Base-by-base conservation (phyloP, 441 rosid species). In the Populus trichocarpa region DNA sequence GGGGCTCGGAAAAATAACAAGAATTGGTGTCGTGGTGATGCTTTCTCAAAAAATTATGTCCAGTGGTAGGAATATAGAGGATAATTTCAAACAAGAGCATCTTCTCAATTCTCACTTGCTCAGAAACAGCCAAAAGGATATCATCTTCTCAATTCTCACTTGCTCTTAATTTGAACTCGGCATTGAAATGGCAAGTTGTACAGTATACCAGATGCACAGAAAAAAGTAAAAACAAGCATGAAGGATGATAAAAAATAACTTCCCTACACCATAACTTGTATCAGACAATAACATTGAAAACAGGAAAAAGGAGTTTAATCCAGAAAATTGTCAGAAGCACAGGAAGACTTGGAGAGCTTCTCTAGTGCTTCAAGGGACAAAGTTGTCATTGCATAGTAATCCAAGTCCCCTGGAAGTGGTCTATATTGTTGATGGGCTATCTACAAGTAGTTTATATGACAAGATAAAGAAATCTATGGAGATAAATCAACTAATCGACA, bases 331-430 rank as follows among this genome's bases (percentile, higher is more conserved):
- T 6, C 38, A 35, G 36, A 5, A 5, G 8, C 3, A 1, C 36
- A 5, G 8, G 1, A 81, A 72, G 93, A 98, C 98, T 93, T 96
- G 75, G 99, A 92, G 74, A 96, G 94, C 75, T 96, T 96, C 82
- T 96, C 98, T 57, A 98, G 96, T 20, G 98, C 90, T 90, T 96
- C 99, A 66, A 84, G 91, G 10, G 97, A 96, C 81, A 96, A 79
- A 42, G 93, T 93, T 81, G 89, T 87, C 97, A 96, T 89, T 40
- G 90, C 85, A 86, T 84, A 63, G 90, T 96, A 96, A 89, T 93
- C 95, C 89, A 26, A 26, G 2, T 26, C 28, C 28, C 28, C 28
- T 26, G 28, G 28, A 26, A 26, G 28, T 26, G 28, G 28, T 26
- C 28, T 26, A 1, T 26, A 26, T 26, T 26, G 28, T 26, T 26